Evolutionary conservation across 192 early-diverging fungal genomes (phyloP).

Genomic region (Haplosporangium gracile): DNA sequence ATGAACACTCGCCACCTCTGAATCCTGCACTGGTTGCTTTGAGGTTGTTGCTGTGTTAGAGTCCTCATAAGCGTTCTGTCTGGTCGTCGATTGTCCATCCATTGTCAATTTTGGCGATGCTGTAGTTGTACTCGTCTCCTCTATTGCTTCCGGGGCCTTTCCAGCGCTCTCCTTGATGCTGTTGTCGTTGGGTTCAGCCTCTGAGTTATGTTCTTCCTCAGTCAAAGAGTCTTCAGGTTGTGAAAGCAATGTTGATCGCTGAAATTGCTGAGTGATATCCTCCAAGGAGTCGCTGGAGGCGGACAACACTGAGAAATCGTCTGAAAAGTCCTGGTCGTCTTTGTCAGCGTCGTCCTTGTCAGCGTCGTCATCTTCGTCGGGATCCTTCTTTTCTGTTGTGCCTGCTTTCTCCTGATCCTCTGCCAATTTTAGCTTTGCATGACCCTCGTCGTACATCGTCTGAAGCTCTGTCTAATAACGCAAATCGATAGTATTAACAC

Average conservation of each 20-base stretch:
- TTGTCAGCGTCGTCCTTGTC: slow-evolving; percentile 37
- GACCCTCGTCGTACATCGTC: slow-evolving; percentile 43
- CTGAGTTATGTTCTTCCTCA: not conserved
- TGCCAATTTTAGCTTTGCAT: slow-evolving; percentile 15
- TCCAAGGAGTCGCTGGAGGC: slow-evolving; percentile 16
- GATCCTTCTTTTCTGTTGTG: not conserved
- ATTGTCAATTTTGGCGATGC: not conserved
- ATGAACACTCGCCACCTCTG: not conserved
- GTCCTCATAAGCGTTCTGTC: not conserved
- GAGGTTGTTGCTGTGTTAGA: not conserved
- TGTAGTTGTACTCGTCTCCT: not conserved
- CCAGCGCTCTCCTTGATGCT: not conserved
- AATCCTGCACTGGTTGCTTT: not conserved
- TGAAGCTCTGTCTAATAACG: slow-evolving; percentile 37
- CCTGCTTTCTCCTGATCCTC: slow-evolving; percentile 10
- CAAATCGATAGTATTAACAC: not conserved
- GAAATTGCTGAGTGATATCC: slow-evolving; percentile 35
- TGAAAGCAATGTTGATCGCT: slow-evolving; percentile 23
- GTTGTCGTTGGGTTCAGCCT: not conserved
- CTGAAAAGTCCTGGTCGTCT: slow-evolving; percentile 20
- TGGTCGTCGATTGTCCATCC: not conserved
- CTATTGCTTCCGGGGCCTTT: not conserved
- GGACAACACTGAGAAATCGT: not conserved
- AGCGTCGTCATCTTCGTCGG: slow-evolving; percentile 23
- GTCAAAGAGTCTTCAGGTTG: not conserved